Percentiles rank a stretch among this genome's conserved stretches.
Conservation (phyloP, 495 filamentous ascomycete genomes). For the Neurospora tetrasperma region DNA sequence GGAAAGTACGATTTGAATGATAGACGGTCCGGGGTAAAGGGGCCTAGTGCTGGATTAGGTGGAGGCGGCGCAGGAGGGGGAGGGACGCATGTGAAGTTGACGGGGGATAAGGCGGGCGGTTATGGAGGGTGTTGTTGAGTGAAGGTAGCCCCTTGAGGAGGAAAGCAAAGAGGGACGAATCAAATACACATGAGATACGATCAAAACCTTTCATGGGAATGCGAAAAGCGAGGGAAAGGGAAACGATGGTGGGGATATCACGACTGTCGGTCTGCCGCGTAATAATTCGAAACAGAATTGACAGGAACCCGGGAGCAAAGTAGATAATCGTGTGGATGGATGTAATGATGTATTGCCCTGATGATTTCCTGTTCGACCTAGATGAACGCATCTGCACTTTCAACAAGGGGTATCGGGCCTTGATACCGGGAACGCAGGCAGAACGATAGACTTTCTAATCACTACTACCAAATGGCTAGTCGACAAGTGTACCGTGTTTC, state of each 20-base stretch:
- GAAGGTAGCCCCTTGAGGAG: not conserved
- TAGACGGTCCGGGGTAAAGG: constrained; percentile 84
- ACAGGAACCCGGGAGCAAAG: not conserved
- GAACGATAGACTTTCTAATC: not conserved
- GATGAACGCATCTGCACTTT: not conserved
- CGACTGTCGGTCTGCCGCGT: not conserved
- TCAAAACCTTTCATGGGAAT: not conserved
- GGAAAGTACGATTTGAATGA: constrained; percentile 93
- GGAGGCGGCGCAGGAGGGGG: constrained; percentile 30
- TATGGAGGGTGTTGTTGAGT: constrained; percentile 17
- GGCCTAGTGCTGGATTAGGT: constrained; percentile 19
- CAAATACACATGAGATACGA: not conserved
- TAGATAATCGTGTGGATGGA: not conserved
- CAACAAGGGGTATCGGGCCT: not conserved
- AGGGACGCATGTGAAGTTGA: constrained; percentile 35
- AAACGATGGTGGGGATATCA: not conserved
- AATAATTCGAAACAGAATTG: not conserved
- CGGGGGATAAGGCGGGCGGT: constrained; percentile 23
- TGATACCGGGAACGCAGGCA: not conserved
- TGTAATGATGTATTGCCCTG: not conserved
- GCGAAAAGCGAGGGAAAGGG: not conserved
- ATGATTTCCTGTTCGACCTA: not conserved
- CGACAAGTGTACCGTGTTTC: not conserved
- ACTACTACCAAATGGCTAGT: not conserved
- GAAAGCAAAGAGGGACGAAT: not conserved